Evolutionary conservation across 805 yeast genomes (phyloP), one percentile per base, ranked within the genome.

Genomic region (Jamesozyma rosinii): DNA sequence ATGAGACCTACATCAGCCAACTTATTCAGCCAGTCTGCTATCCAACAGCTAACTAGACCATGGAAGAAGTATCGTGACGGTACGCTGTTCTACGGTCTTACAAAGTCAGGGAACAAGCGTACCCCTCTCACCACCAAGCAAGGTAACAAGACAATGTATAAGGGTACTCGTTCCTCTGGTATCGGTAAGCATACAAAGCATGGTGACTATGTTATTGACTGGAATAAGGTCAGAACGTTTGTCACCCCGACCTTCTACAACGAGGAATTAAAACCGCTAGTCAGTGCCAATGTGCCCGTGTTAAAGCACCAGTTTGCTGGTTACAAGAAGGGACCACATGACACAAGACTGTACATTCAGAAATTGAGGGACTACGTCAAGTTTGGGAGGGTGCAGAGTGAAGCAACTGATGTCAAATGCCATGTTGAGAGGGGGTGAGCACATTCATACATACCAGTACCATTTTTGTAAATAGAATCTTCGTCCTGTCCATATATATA

Each of bases 151-250:
- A 81, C 84, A 54, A 84, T 73, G 67, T 92, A 92, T 69, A 92
- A 92, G 64, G 99, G 99, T 70, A 92, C 97, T 19, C 77, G 97
- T 45, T 85, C 98, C 4, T 76, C 95, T 3, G 97, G 97, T 63
- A 77, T 87, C 49, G 99, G 99, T 61, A 72, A 70, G 42, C 77
- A 81, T 58, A 83, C 92, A 42, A 69, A 72, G 30, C 73, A 71
- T 47, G 97, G 95, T 42, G 74, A 76, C 19, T 92, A 87, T 64
- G 69, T 76, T 5, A 75, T 92, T 48, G 75, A 85, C 66, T 90
- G 95, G 86, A 64, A 66, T 37, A 87, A 81, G 58, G 97, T 90
- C 26, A 75, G 96, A 55, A 87, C 97, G 0, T 92, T 81, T 64
- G 95, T 85, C 2, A 87, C 79, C 9, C 98, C 98, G 14, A 53